phyloP scores from a whole-genome alignment of 108 stramenopile species.

The Conticribra guillardii region DNA sequence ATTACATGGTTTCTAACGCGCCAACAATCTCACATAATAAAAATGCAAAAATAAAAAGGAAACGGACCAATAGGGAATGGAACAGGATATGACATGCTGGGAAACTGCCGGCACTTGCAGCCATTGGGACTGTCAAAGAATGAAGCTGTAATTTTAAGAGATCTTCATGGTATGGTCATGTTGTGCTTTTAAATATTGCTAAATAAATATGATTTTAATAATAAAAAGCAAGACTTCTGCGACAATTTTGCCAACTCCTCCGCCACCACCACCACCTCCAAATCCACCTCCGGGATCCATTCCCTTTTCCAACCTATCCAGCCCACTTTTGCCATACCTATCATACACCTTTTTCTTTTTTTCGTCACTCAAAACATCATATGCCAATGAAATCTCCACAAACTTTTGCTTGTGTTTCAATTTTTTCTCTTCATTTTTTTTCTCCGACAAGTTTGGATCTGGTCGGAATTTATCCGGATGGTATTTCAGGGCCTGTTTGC shows the following conservation, averaged over 20 bases:
- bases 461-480: constrained; percentile 72
- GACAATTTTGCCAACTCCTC: constrained; percentile 22
- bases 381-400: constrained; percentile 73
- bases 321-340: constrained; percentile 78
- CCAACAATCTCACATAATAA: no score
- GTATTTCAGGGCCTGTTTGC: background rate
- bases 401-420: constrained; percentile 66
- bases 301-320: constrained; percentile 72
- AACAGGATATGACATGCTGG: no score
- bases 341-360: constrained; percentile 87
- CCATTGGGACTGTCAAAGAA: no score
- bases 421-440: constrained; percentile 60
- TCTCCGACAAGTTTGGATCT: constrained; percentile 28
- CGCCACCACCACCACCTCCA: constrained; percentile 55
- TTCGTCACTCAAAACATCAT: constrained; percentile 77
- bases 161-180: no score
- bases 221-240: no score
- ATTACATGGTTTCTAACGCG: no score
- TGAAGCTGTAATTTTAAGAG: no score
- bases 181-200: no score
- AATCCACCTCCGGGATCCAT: constrained; percentile 74
- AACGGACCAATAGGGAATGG: no score
- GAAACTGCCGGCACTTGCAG: no score
- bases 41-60: no score
- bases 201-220: no score